Conservation (phyloP, 1,139 yeast genomes). For the Magnusiomyces magnusii region DNA sequence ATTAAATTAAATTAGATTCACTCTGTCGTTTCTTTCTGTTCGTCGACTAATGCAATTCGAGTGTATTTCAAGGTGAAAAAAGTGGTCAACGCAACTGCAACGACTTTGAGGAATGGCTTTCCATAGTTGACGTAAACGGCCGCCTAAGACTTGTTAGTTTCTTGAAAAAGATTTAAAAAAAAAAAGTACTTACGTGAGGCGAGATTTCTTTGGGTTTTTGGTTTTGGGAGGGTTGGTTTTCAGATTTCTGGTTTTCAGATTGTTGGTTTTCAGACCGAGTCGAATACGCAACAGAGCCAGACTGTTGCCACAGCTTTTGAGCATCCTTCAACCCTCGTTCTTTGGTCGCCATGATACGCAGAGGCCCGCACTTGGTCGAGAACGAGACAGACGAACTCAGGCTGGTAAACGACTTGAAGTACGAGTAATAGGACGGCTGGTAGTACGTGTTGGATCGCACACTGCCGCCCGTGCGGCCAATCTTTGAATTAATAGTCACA, state of each 20-base stretch:
- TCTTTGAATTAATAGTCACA: not conserved
- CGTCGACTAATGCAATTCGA: conserved; percentile 13
- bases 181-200: not conserved
- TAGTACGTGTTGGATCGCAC: not conserved
- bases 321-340: not conserved
- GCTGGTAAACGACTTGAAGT: not conserved
- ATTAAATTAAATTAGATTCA: too few relatives aligned
- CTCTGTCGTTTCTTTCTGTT: too few relatives aligned
- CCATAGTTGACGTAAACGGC: conserved; percentile 14
- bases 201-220: not conserved
- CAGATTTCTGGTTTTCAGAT: not conserved
- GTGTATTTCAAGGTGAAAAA: conserved; percentile 14
- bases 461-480: not conserved
- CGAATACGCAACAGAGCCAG: too few relatives aligned
- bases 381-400: not conserved
- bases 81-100: conserved; percentile 11
- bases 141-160: conserved; percentile 1
- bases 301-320: not conserved
- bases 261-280: too few relatives aligned
- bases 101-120: conserved; percentile 11
- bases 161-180: not conserved
- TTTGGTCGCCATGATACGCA: not conserved
- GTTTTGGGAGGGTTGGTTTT: not conserved
- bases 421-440: not conserved
- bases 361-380: not conserved